Base-by-base conservation (phyloP, 768 basidiomycete genomes). In the Podaxis sp. region DNA sequence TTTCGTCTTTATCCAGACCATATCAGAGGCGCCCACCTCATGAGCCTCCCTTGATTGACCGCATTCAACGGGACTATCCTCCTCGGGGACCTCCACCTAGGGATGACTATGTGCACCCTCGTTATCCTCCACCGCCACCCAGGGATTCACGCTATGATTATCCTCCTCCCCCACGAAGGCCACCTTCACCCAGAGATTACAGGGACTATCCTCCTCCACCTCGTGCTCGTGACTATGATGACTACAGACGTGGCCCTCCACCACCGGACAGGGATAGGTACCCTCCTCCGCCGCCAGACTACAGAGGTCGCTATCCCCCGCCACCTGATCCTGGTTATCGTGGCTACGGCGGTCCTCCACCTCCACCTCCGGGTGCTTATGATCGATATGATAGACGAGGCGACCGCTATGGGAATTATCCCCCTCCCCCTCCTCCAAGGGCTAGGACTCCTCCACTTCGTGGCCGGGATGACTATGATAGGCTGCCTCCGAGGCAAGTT, bases 111-210 rank as follows among this genome's bases (percentile, higher is more conserved):
- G 72, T 70, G 54, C 71, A 78, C 42, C 75, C 82, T 62, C 75
- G 80, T 38, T 74, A 74, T 44, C 69, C 70, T 30, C 74, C 76
- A 2, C 48, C 46, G 22, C 36, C 48, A 24, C 78, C 84, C 58
- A 82, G 88, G 30, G 89, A 91, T 67, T 71, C 76, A 58, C 84
- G 89, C 38, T 86, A 87, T 72, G 82, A 84, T 68, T 87, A 87
- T 71, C 80, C 81, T n/a, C 81, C 77, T 46, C 77, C 80, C 19
- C 70, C 79, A 63, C 80, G 89, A 53, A 77, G 88, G 62, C 85
- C 87, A 61, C 76, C 79, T 13, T 85, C 90, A 56, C 83, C 88
- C 15, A 80, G 89, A 66, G 90, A 90, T 11, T 85, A 84, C 68
- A 80, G 88, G 42, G 90, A 91, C 63, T 87, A 88, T 73, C 79